Conservation (phyloP, 192 early-diverging fungal species). For the Backusella sp. region DNA sequence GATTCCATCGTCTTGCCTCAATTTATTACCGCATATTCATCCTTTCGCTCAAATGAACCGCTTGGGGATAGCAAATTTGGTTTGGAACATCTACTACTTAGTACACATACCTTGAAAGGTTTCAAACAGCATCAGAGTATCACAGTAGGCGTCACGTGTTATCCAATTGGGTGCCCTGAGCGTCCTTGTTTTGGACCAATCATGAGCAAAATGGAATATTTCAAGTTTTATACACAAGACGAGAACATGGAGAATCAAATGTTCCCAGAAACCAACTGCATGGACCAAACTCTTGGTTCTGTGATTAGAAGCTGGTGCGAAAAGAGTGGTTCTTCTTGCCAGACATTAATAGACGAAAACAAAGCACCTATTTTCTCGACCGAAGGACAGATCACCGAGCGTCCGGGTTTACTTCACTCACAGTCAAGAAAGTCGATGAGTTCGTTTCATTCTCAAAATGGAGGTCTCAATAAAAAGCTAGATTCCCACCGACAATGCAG, state of each 20-base stretch:
- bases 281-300: background rate
- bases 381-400: background rate
- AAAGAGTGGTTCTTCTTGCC: background rate
- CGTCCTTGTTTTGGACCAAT: constrained; percentile 26
- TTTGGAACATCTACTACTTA: constrained; percentile 13
- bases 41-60: background rate
- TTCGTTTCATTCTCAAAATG: background rate
- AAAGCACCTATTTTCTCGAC: background rate
- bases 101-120: constrained; percentile 10
- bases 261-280: too few relatives aligned
- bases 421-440: background rate
- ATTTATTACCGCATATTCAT: constrained; percentile 11
- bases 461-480: background rate
- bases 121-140: constrained; percentile 27
- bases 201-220: constrained; percentile 18
- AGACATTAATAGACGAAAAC: background rate
- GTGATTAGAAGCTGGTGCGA: constrained; percentile 6
- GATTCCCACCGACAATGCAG: background rate
- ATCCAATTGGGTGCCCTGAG: constrained; percentile 28
- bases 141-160: constrained; percentile 8
- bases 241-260: background rate
- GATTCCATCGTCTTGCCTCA: background rate
- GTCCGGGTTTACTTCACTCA: background rate
- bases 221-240: background rate
- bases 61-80: constrained; percentile 6